phyloP scores from a whole-genome alignment of 2,329 filamentous ascomycete species.

The Monosporascus sp. region DNA sequence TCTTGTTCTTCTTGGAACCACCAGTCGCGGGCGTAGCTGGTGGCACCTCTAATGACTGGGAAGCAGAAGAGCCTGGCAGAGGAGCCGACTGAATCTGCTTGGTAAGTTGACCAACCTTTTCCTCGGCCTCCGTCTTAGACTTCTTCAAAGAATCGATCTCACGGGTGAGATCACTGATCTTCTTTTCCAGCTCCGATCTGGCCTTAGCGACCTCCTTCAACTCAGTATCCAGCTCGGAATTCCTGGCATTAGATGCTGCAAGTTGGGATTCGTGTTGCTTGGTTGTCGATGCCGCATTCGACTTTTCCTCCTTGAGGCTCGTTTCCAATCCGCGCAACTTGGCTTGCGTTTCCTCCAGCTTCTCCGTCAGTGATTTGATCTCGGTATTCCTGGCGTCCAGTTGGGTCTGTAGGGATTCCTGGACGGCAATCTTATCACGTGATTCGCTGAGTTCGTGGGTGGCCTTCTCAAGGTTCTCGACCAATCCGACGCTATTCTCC shows the following conservation, averaged over 20 bases:
- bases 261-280: constrained; percentile 22
- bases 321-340: constrained; percentile 40
- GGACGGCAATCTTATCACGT: constrained; percentile 32
- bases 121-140: constrained; percentile 32
- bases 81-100: constrained; percentile 26
- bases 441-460: constrained; percentile 55
- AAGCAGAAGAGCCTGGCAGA: constrained; percentile 8
- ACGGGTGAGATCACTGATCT: constrained; percentile 38
- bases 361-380: constrained; percentile 44
- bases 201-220: constrained; percentile 34
- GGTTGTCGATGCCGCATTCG: constrained; percentile 10
- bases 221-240: constrained; percentile 22
- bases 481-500: constrained; percentile 63
- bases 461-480: constrained; percentile 60
- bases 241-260: constrained; percentile 18
- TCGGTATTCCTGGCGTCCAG: constrained; percentile 43
- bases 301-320: constrained; percentile 27
- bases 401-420: constrained; percentile 43
- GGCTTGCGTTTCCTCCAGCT: constrained; percentile 36
- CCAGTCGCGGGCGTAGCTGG: constrained; percentile 19
- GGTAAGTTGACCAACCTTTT: constrained; percentile 35
- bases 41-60: constrained; percentile 20
- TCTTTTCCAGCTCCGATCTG: constrained; percentile 28
- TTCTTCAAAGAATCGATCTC: constrained; percentile 37
- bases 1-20: constrained; percentile 67